Base-by-base conservation (phyloP, 768 basidiomycete genomes). In the Lentinula lateritia region DNA sequence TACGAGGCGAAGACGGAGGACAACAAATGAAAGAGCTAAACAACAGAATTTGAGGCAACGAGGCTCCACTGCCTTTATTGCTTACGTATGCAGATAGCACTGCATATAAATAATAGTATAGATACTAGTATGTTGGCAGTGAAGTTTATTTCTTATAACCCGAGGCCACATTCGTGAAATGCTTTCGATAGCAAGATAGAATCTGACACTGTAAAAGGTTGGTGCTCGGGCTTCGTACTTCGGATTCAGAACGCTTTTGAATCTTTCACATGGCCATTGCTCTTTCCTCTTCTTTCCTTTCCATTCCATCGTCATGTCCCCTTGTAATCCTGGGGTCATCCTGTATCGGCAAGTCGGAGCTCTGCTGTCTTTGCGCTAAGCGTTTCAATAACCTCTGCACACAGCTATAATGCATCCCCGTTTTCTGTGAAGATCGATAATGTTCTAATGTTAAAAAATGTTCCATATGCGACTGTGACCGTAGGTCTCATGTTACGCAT, bases 391-490 rank as follows among this genome's bases (percentile, higher is more conserved):
- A 13, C 56, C 23, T n/a, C 10, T 39, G 34, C 35, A 36, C 56
- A 36, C 61, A 83, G 83, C 43, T 85, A 86, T 67, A 74, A 82
- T 61, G 70, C 74, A 3, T 85, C 84, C 10, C 83, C 83, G 0
- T 83, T 78, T 62, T 75, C 76, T 15, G 72, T 70, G 45, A 84
- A 86, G 66, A 72, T 85, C 52, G 82, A 83, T 68, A 76, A 82
- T 65, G 68, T 82, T 39, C 74, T 86, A 3, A 62, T 75, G 1
- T 64, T 85, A 60, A 85, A 85, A 66, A 71, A 74, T 15, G 77
- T 86, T 3, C 75, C 77, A 0, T 76, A 85, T 68, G 66, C 71
- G 16, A 72, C 70, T 64, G 83, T 86, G 43, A 76, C 78, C 60
- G 84, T 82, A 67, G 65, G 76, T 69, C 16, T 16, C 9, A 39